These are phyloP conservation scores for Blepharisma stoltei DNA, from an alignment of 73 alveolate genomes.

Conservation along the genomic window DNA sequence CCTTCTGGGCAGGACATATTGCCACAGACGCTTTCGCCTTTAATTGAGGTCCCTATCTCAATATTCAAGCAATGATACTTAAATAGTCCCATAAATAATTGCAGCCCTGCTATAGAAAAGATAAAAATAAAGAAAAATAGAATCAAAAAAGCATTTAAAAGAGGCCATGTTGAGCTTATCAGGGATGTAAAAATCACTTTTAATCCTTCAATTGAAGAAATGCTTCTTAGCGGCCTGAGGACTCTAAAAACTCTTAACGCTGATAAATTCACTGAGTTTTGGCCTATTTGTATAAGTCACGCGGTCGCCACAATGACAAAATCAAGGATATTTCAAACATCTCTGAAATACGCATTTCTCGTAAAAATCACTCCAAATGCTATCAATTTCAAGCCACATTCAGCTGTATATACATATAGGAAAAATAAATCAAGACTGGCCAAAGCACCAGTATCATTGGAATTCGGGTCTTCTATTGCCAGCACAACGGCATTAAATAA, in stretches of 20 bases:
- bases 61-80: conserved; percentile 65
- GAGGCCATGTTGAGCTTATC: conserved; percentile 67
- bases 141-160: conserved; percentile 70
- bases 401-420: conserved; percentile 58
- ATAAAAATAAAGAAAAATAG: conserved; percentile 76
- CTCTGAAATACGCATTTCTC: conserved; percentile 85
- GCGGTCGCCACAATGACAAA: conserved; percentile 79
- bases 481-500: conserved; percentile 51
- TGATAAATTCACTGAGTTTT: conserved; percentile 38
- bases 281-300: conserved; percentile 47
- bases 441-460: conserved; percentile 13
- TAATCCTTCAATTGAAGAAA: conserved; percentile 75
- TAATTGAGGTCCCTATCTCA: conserved; percentile 58
- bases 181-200: conserved; percentile 75
- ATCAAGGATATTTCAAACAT: conserved; percentile 84
- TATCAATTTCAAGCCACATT: conserved; percentile 60
- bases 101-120: conserved; percentile 87
- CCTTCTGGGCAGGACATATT: conserved; percentile 57
- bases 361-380: conserved; percentile 66
- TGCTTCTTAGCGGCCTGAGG: conserved; percentile 87
- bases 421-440: conserved; percentile 52
- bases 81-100: conserved; percentile 73
- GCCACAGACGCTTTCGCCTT: conserved; percentile 57
- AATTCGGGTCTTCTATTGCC: conserved; percentile 58
- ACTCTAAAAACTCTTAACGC: conserved; percentile 86